Evolutionary conservation across 2,329 filamentous ascomycete genomes (phyloP).

Genomic region (Ceratocystis variospora): DNA sequence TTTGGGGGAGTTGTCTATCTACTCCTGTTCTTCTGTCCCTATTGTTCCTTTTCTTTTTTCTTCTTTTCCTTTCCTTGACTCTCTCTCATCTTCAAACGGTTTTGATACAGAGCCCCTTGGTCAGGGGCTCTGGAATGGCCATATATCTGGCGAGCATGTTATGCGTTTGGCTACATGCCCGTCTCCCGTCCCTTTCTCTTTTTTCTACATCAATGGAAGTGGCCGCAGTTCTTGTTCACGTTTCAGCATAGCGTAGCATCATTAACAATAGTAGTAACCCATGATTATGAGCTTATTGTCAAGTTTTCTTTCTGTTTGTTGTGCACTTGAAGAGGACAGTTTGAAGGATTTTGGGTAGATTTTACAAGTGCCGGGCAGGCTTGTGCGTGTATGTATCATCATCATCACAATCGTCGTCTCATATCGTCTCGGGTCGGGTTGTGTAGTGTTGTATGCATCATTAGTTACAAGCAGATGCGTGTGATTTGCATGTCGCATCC

Average conservation of each 20-base stretch:
- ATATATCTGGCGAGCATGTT: not conserved
- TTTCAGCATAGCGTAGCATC: slow-evolving; percentile 8
- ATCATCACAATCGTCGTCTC: too few relatives aligned
- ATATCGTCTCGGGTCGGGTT: not conserved
- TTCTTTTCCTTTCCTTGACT: not conserved
- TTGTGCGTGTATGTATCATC: not conserved
- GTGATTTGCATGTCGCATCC: not conserved
- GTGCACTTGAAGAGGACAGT: not conserved
- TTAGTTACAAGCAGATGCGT: not conserved
- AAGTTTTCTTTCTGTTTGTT: not conserved
- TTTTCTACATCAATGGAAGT: not conserved
- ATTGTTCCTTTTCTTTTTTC: slow-evolving; percentile 4
- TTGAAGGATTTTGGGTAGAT: not conserved
- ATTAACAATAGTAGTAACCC: not conserved
- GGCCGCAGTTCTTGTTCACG: not conserved
- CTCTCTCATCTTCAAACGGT: not conserved
- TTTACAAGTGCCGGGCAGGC: not conserved
- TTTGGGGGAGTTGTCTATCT: slow-evolving; percentile 3
- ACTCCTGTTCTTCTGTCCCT: slow-evolving; percentile 13
- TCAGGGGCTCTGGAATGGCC: not conserved
- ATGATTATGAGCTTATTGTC: not conserved
- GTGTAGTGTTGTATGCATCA: not conserved
- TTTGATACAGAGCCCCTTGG: not conserved
- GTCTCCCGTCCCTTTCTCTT: slow-evolving; percentile 1
- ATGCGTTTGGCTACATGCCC: not conserved